Percentiles rank a stretch among this genome's conserved stretches.
phyloP scores from a whole-genome alignment of 1,284 basidiomycete genomes.

The Pseudozyma sp. region DNA sequence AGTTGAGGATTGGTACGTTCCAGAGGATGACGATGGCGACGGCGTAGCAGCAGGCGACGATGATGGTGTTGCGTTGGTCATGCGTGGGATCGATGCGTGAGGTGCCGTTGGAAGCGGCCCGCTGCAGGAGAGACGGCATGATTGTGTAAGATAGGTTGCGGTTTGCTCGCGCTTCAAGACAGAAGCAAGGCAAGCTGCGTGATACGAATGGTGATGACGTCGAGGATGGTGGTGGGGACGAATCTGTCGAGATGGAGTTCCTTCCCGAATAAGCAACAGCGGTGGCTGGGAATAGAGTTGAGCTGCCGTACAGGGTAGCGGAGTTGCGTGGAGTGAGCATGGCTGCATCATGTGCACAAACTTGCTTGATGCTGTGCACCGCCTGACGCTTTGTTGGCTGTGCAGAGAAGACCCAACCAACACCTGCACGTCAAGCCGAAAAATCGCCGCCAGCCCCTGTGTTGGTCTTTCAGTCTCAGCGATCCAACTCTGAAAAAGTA shows the following conservation, averaged over 20 bases:
- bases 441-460: conserved; percentile 9
- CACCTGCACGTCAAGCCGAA: neutral
- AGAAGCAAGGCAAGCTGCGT: neutral
- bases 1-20: conserved; percentile 64
- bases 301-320: neutral
- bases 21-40: conserved; percentile 61
- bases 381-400: neutral
- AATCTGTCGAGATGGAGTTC: too few species aligned
- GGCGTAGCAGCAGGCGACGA: conserved; percentile 65
- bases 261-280: too few species aligned
- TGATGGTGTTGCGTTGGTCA: conserved; percentile 64
- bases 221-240: neutral
- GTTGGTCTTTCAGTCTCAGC: conserved; percentile 4
- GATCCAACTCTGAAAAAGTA: neutral
- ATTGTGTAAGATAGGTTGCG: neutral
- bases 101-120: conserved; percentile 8
- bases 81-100: conserved; percentile 54
- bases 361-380: neutral
- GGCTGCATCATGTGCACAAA: neutral
- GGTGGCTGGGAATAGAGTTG: neutral
- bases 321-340: neutral
- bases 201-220: neutral
- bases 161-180: conserved; percentile 6
- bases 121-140: conserved; percentile 28
- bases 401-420: conserved; percentile 1